phyloP scores from a whole-genome alignment of 805 yeast genomes.

The Starmerella vaccinii region DNA sequence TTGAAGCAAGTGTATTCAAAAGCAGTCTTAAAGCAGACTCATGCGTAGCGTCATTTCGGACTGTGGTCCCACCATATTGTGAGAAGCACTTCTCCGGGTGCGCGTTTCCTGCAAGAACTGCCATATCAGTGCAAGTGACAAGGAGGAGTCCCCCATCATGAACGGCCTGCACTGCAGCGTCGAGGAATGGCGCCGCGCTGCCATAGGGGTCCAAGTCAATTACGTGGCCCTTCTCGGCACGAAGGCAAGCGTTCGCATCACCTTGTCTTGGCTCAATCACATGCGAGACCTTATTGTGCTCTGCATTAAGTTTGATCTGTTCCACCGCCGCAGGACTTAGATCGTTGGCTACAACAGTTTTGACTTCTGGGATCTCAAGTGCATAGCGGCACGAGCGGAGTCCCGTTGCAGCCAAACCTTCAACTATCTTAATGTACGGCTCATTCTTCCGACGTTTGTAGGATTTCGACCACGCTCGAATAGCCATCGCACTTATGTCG shows the following conservation, averaged over 20 bases:
- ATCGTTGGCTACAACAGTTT: conserved; percentile 79
- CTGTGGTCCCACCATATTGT: conserved; percentile 82
- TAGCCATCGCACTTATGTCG: conserved; percentile 75
- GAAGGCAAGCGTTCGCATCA: conserved; percentile 85
- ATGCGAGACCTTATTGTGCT: conserved; percentile 48
- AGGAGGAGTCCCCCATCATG: conserved; percentile 74
- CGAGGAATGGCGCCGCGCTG: conserved; percentile 90
- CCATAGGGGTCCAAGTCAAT: conserved; percentile 97
- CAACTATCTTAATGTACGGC: conserved; percentile 61
- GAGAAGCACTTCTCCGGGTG: conserved; percentile 97
- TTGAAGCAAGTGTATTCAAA: conserved; percentile 57
- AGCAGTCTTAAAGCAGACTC: conserved; percentile 88
- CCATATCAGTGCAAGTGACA: conserved; percentile 93
- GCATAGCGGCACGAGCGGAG: conserved; percentile 88
- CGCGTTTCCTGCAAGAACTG: conserved; percentile 89
- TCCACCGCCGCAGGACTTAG: conserved; percentile 75
- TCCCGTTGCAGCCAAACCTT: conserved; percentile 92
- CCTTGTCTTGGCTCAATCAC: conserved; percentile 63
- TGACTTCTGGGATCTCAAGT: conserved; percentile 71
- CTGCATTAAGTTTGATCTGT: conserved; percentile 62
- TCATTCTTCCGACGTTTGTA: conserved; percentile 30
- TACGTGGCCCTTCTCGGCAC: conserved; percentile 53
- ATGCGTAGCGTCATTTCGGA: conserved; percentile 79
- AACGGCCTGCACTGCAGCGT: conserved; percentile 78
- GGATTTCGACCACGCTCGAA: conserved; percentile 72